Evolutionary conservation across 345 rosid genomes (phyloP), one percentile per base, ranked within the genome.

Genomic region (Euphorbia tirucalli): DNA sequence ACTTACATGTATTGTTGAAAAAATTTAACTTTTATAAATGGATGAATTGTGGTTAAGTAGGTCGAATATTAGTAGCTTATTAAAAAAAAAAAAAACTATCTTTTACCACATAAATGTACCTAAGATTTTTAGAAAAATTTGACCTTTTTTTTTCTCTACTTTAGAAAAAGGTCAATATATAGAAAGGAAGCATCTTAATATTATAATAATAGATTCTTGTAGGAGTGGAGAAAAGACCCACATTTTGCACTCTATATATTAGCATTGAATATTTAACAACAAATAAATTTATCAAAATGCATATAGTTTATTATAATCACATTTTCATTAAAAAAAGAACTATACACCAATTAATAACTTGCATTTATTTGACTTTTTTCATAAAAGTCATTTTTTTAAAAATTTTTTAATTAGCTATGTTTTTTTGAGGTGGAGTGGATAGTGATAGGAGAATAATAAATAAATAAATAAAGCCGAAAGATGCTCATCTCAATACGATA

Each of bases 381-480:
- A 35, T 7, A 35, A 35, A 0, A 62, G 39, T 35, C 39, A n/a
- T n/a, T n/a, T n/a, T n/a, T n/a, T n/a, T n/a, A n/a, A n/a, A n/a
- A n/a, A n/a, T n/a, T n/a, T n/a, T n/a, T n/a, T n/a, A n/a, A n/a
- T n/a, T n/a, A n/a, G 39, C 39, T 35, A 7, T 35, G 7, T 35
- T 35, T 3, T n/a, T 35, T 3, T 35, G 39, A 41, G 72, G 27
- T 61, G 46, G 60, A 35, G 14, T 56, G 15, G 49, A 56, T 46
- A n/a, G 72, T n/a, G 75, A 69, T 31, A 62, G 68, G 30, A 71
- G 62, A 46, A 7, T 11, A 15, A 9, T 2, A 15, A 46, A 68
- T 72, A 63, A 68, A 60, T 59, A 63, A 74, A 76, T 4, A 77
- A 71, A 9, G 60, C 75, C 72, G 24, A 74, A 74, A 77, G 81